phyloP scores from a whole-genome alignment of 148 eudicot genomes.

The Bassia scoparia region DNA sequence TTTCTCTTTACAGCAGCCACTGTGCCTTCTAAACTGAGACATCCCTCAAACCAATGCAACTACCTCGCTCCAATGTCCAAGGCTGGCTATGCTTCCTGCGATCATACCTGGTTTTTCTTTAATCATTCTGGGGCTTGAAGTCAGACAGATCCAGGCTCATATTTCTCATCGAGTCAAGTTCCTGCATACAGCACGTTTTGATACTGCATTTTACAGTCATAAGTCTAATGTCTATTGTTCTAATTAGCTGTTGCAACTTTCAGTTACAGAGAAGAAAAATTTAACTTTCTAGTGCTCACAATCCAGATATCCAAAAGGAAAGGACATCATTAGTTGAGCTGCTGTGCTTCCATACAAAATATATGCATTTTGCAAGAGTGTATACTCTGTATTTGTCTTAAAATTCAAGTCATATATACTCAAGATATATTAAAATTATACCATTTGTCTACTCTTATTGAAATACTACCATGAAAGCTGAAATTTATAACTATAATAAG shows the following conservation, averaged over 20 bases:
- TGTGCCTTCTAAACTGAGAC: conserved; percentile 54
- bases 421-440: too few relatives aligned
- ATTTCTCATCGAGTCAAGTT: conserved; percentile 38
- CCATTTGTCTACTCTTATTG: background rate
- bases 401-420: too few relatives aligned
- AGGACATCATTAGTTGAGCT: background rate
- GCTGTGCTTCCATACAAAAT: background rate
- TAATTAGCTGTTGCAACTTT: background rate
- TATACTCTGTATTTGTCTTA: too few relatives aligned
- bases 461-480: background rate
- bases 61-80: conserved; percentile 61
- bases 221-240: background rate
- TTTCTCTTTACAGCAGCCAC: conserved; percentile 53
- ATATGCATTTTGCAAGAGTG: too few relatives aligned
- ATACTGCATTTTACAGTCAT: background rate
- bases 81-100: conserved; percentile 39
- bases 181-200: conserved; percentile 21
- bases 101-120: conserved; percentile 14
- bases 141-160: conserved; percentile 23
- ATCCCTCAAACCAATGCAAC: conserved; percentile 58
- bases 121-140: conserved; percentile 7
- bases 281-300: background rate
- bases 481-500: background rate
- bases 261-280: background rate
- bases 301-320: too few relatives aligned